Evolutionary conservation across 1,139 yeast species (phyloP), one percentile per base, ranked within the genome.

Genomic region (Zygotorulaspora mrakii): DNA sequence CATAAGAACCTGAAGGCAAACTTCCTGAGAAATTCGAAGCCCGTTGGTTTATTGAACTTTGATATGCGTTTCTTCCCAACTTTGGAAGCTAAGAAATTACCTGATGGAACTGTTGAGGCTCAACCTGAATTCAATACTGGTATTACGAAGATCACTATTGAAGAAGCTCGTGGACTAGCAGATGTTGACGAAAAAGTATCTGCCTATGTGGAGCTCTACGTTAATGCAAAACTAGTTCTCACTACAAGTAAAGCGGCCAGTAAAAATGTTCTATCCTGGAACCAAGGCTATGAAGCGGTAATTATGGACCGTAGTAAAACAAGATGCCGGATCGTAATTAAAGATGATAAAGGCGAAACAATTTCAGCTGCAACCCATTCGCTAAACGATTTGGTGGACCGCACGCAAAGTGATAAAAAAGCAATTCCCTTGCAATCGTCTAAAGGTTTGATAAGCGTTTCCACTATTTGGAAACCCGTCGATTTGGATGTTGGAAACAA

Each of bases 111-210:
- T 7, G 70, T 74, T 36, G 82, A 78, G 51, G 89, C 95, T 34
- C 88, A 95, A 33, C 96, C 95, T 37, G 96, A 88, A 52, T 77
- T 87, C 62, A 88, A 87, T 64, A 86, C 96, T 13, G 98, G 98
- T 71, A 82, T 91, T 54, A 79, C 83, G 18, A 75, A 81, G 55
- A 62, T 83, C 20, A 40, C 47, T 10, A 39, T 59, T 25, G 57
- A 58, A 27, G 61, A 59, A 32, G 52, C 54, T 12, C 40, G 47
- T 27, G 59, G 57, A 33, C 33, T 54, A 22, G 48, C 43, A 35
- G 63, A 61, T 27, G 50, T 48, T 12, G 60, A 52, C n/a, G 74
- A 69, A 31, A 69, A 76, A 51, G 69, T 79, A 23, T 66, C 84
- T n/a, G 70, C 88, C 2, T 83, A 70, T 61, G 88, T 82, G 30